phyloP scores from a whole-genome alignment of 148 eudicot species.

The Simmondsia chinensis region DNA sequence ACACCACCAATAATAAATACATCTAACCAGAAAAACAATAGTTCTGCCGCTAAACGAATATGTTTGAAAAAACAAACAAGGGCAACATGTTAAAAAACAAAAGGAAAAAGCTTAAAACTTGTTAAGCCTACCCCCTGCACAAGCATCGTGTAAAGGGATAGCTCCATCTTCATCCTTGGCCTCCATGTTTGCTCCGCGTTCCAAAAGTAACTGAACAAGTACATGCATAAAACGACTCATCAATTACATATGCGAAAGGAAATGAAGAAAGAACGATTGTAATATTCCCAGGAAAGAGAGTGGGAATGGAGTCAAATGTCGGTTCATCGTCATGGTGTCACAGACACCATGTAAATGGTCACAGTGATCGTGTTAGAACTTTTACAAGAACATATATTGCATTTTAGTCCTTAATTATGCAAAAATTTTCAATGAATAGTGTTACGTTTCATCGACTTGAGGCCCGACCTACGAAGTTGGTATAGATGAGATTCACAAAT shows the following conservation, averaged over 20 bases:
- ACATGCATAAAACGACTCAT: neutral
- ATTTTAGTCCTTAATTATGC: too few relatives aligned
- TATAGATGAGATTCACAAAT: too few relatives aligned
- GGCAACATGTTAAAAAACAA: neutral
- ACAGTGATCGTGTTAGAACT: too few relatives aligned
- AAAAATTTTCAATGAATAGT: too few relatives aligned
- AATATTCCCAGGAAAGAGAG: neutral
- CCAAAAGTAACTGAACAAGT: constrained; percentile 53
- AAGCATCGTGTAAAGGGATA: constrained; percentile 92
- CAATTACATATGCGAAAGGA: neutral
- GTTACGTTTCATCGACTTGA: too few relatives aligned
- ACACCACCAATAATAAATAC: neutral
- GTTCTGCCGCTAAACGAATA: too few relatives aligned
- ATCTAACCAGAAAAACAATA: neutral
- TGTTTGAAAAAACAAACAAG: neutral
- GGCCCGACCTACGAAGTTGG: too few relatives aligned
- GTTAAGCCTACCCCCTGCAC: constrained; percentile 69
- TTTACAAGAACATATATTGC: too few relatives aligned
- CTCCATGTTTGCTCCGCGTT: constrained; percentile 79
- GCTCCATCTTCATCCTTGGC: constrained; percentile 91
- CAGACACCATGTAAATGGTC: too few relatives aligned
- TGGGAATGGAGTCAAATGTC: neutral
- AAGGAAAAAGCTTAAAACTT: constrained; percentile 1
- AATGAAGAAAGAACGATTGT: neutral
- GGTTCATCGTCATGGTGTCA: neutral